Percentiles rank a stretch among this genome's conserved stretches.
phyloP scores from a whole-genome alignment of 257 asterid species.

The Ilex aquifolium region DNA sequence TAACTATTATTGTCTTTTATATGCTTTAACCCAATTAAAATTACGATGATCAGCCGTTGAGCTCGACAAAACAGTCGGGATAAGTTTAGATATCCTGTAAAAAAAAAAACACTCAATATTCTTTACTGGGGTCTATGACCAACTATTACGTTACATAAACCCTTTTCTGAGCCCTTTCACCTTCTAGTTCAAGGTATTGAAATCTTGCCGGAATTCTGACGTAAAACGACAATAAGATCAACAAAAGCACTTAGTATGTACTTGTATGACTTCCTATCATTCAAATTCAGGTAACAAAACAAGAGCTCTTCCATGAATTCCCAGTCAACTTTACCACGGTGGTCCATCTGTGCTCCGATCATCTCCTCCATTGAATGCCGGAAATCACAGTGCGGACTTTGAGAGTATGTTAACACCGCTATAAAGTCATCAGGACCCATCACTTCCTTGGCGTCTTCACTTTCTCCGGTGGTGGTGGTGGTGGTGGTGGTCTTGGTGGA shows the following conservation, averaged over 20 bases:
- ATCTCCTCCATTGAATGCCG: constrained; percentile 33
- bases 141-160: constrained; percentile 5
- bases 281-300: constrained; percentile 63
- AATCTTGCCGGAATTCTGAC: constrained; percentile 28
- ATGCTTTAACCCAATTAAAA: too few relatives aligned
- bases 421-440: constrained; percentile 19
- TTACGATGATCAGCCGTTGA: too few relatives aligned
- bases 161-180: neutral
- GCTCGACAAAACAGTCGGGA: too few relatives aligned
- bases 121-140: constrained; percentile 4
- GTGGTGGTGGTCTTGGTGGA: neutral
- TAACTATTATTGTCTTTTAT: too few relatives aligned
- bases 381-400: constrained; percentile 24
- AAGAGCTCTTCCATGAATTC: constrained; percentile 72
- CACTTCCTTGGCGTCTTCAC: neutral
- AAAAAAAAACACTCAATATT: neutral
- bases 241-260: constrained; percentile 66
- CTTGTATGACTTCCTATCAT: constrained; percentile 48
- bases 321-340: constrained; percentile 61
- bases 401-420: constrained; percentile 21
- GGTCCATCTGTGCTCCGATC: constrained; percentile 30
- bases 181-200: constrained; percentile 20
- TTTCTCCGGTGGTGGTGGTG: neutral
- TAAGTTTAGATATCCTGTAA: too few relatives aligned
- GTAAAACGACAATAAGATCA: constrained; percentile 41